phyloP scores from a whole-genome alignment of 2,329 filamentous ascomycete genomes.

The Alternaria dauci region DNA sequence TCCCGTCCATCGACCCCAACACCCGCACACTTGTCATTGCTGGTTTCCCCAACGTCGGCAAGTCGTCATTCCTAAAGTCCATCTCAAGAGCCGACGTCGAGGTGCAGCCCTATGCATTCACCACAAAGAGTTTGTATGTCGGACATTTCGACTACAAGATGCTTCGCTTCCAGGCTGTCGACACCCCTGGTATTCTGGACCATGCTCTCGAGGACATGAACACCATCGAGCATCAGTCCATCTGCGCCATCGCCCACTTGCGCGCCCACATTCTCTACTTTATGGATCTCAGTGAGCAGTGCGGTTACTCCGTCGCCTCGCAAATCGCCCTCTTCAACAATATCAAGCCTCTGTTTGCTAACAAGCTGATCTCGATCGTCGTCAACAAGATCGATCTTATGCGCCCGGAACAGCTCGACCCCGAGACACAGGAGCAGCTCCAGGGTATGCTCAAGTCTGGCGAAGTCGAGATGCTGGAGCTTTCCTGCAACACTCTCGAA shows the following conservation, averaged over 20 bases:
- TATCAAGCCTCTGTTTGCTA: conserved; percentile 92
- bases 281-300: conserved; percentile 97
- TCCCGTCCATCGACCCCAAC: conserved; percentile 98
- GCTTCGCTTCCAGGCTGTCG: conserved; percentile 87
- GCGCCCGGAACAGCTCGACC: conserved; percentile 84
- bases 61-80: conserved; percentile 92
- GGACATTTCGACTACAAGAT: conserved; percentile 99
- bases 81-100: conserved; percentile 95
- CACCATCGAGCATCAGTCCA: conserved; percentile 99
- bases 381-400: conserved; percentile 98
- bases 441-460: conserved; percentile 82
- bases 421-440: conserved; percentile 78
- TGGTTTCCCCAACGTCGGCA: conserved; percentile 91
- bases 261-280: conserved; percentile 96
- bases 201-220: conserved; percentile 98
- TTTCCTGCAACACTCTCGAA: conserved; percentile 94
- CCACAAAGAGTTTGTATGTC: conserved; percentile 95
- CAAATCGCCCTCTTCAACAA: conserved; percentile 96
- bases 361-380: conserved; percentile 96
- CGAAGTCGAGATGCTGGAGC: conserved; percentile 90
- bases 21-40: conserved; percentile 95
- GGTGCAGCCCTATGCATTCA: conserved; percentile 97
- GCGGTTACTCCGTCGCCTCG: conserved; percentile 89
- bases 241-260: conserved; percentile 96
- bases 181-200: conserved; percentile 97